These are phyloP conservation scores for Yamadazyma dushanensis DNA, from an alignment of 1,139 yeast genomes.

Conservation along the genomic window DNA sequence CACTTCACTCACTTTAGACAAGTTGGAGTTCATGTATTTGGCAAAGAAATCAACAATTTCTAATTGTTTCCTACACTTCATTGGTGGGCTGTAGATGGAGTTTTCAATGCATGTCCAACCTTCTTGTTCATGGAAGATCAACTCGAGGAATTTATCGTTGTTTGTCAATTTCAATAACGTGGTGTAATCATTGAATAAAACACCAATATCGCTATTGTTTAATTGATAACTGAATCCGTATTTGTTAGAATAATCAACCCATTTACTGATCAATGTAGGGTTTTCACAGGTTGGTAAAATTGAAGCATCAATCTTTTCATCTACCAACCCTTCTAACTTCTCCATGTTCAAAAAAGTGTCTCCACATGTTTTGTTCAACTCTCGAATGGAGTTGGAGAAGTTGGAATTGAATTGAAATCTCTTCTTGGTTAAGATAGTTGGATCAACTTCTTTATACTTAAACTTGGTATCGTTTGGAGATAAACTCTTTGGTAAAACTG, in stretches of 20 bases:
- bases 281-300: constrained; percentile 53
- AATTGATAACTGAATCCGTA: constrained; percentile 95
- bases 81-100: constrained; percentile 55
- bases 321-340: constrained; percentile 36
- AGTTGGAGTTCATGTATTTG: constrained; percentile 77
- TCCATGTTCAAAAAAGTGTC: constrained; percentile 46
- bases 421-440: constrained; percentile 36
- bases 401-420: constrained; percentile 44
- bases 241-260: constrained; percentile 97
- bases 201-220: constrained; percentile 91
- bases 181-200: constrained; percentile 78
- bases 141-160: constrained; percentile 61
- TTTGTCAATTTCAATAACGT: constrained; percentile 72
- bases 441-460: constrained; percentile 77
- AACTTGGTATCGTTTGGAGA: constrained; percentile 91
- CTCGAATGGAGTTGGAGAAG: constrained; percentile 40
- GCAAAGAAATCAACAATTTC: constrained; percentile 85
- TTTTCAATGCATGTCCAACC: constrained; percentile 78
- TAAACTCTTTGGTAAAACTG: constrained; percentile 81
- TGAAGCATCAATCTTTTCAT: constrained; percentile 32
- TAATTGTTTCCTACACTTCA: constrained; percentile 64
- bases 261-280: constrained; percentile 81
- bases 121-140: constrained; percentile 57
- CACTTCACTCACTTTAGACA: constrained; percentile 69
- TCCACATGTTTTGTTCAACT: constrained; percentile 39